phyloP scores from a whole-genome alignment of 495 filamentous ascomycete genomes.

The Penicillium simplicissimum region DNA sequence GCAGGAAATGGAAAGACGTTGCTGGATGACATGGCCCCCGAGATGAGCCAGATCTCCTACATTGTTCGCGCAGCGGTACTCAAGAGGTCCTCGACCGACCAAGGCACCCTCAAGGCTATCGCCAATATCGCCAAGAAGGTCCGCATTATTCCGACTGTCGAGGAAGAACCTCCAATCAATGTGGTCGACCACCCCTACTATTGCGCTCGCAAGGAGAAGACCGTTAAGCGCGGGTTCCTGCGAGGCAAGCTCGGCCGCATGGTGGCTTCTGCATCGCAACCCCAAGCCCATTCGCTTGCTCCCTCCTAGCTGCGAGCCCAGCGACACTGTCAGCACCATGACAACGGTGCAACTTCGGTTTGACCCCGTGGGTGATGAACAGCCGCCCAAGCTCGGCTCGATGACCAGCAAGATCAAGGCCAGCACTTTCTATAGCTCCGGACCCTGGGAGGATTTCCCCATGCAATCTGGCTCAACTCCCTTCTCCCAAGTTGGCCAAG shows the following conservation, averaged over 20 bases:
- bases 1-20: slow-evolving; percentile 50
- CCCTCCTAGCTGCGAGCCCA: slow-evolving; percentile 41
- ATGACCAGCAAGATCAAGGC: slow-evolving; percentile 72
- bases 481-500: slow-evolving; percentile 54
- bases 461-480: slow-evolving; percentile 20
- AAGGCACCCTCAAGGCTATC: slow-evolving; percentile 40
- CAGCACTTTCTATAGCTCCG: slow-evolving; percentile 68
- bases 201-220: slow-evolving; percentile 70
- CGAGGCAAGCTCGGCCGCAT: slow-evolving; percentile 73
- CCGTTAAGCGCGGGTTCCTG: slow-evolving; percentile 74
- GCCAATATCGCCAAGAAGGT: slow-evolving; percentile 60
- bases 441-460: slow-evolving; percentile 57
- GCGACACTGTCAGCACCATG: slow-evolving; percentile 53
- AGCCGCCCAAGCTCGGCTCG: slow-evolving; percentile 67
- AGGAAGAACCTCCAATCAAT: slow-evolving; percentile 77
- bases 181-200: slow-evolving; percentile 62
- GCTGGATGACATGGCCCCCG: slow-evolving; percentile 79
- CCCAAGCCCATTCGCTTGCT: slow-evolving; percentile 64
- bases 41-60: slow-evolving; percentile 80
- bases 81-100: slow-evolving; percentile 24
- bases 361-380: slow-evolving; percentile 60
- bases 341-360: slow-evolving; percentile 73
- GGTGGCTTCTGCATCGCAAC: slow-evolving; percentile 71
- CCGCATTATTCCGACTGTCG: slow-evolving; percentile 70
- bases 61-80: slow-evolving; percentile 60